Percentiles rank a stretch among this genome's conserved stretches.
phyloP scores from a whole-genome alignment of 805 yeast species.

The Metschnikowia bowlesiae region DNA sequence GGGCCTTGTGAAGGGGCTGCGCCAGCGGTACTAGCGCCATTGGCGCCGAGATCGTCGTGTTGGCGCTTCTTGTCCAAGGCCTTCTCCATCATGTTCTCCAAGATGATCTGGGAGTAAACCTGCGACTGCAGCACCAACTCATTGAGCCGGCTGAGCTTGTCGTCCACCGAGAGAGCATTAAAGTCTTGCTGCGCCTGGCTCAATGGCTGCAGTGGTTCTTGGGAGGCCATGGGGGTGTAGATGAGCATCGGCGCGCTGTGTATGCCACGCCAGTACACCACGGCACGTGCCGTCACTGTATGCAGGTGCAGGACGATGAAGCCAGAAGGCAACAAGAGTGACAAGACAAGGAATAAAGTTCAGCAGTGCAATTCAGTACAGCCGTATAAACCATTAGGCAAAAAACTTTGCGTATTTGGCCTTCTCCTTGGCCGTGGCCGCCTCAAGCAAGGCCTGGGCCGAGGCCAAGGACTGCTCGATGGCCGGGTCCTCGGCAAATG shows the following conservation, averaged over 20 bases:
- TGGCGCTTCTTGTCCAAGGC: slow-evolving; percentile 25
- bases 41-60: background rate
- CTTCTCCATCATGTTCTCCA: slow-evolving; percentile 65
- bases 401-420: slow-evolving; percentile 64
- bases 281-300: background rate
- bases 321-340: no score
- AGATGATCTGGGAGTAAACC: slow-evolving; percentile 78
- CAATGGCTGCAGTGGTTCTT: background rate
- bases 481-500: slow-evolving; percentile 42
- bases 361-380: no score
- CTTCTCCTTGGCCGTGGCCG: slow-evolving; percentile 46
- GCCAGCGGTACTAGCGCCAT: slow-evolving; percentile 6
- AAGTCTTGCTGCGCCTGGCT: slow-evolving; percentile 36
- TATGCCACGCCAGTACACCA: background rate
- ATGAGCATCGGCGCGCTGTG: background rate
- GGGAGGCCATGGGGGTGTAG: background rate
- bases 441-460: slow-evolving; percentile 38
- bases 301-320: no score
- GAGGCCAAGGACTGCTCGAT: slow-evolving; percentile 42
- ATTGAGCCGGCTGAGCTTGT: slow-evolving; percentile 62
- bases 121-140: slow-evolving; percentile 83
- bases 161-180: slow-evolving; percentile 45
- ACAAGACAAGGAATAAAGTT: no score
- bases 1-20: no score
- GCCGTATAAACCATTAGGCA: slow-evolving; percentile 14